phyloP scores from a whole-genome alignment of 768 basidiomycete species.

The Pleurotus citrinopileatus region DNA sequence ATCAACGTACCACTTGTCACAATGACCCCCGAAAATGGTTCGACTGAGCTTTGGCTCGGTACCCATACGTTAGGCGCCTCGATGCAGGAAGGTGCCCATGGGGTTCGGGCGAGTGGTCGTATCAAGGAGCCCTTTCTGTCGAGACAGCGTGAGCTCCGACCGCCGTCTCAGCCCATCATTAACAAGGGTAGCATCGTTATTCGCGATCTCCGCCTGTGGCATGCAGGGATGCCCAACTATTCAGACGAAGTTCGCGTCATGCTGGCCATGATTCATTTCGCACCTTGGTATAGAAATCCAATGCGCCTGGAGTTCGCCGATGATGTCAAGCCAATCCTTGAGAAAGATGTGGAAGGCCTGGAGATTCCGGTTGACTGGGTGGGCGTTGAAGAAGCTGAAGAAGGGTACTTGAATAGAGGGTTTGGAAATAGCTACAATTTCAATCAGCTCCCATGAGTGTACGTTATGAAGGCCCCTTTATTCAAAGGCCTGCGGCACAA shows the following conservation, averaged over 20 bases:
- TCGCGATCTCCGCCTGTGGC: background rate
- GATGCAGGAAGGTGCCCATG: background rate
- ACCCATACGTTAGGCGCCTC: background rate
- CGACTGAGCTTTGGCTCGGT: background rate
- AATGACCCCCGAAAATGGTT: background rate
- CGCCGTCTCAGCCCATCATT: background rate
- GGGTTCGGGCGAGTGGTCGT: background rate
- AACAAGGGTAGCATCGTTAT: background rate
- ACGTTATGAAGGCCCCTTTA: too few relatives aligned
- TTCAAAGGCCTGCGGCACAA: too few relatives aligned
- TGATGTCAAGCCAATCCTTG: background rate
- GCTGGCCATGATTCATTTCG: background rate
- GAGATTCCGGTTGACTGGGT: background rate
- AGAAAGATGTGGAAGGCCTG: background rate
- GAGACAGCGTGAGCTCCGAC: background rate
- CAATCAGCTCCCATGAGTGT: constrained; percentile 1
- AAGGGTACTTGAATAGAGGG: background rate
- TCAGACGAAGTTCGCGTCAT: background rate
- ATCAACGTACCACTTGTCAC: background rate
- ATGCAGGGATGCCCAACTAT: background rate
- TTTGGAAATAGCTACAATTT: background rate
- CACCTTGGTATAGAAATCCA: background rate
- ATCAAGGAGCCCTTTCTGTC: background rate
- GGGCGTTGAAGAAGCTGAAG: background rate
- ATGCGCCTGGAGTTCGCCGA: background rate